phyloP scores from a whole-genome alignment of 352 stramenopile species.

The Chrysophaeum taylorii region DNA sequence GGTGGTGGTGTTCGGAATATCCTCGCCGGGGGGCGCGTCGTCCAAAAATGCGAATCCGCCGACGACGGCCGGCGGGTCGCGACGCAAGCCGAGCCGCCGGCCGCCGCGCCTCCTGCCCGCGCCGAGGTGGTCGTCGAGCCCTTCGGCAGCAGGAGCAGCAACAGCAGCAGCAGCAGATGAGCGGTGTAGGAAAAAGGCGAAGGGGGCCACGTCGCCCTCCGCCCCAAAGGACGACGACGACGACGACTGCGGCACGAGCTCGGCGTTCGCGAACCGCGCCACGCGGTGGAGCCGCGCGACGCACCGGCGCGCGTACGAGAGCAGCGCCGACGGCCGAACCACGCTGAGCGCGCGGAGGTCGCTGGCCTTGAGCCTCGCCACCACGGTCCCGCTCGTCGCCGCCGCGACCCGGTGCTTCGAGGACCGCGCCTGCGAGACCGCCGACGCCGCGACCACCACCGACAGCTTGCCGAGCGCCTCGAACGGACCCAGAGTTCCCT shows the following conservation, averaged over 20 bases:
- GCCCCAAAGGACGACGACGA: not conserved
- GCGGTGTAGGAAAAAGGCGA: too few species aligned
- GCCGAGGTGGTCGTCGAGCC: not conserved
- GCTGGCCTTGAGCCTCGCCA: not conserved
- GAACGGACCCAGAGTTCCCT: not conserved
- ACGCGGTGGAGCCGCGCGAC: constrained; percentile 4
- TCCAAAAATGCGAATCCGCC: not conserved
- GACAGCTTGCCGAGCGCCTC: constrained; percentile 9
- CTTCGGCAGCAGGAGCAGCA: not conserved
- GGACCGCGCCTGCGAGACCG: not conserved
- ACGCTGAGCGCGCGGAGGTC: not conserved
- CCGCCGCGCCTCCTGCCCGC: too few species aligned
- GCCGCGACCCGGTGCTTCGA: not conserved
- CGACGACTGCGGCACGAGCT: not conserved
- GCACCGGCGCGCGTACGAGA: not conserved
- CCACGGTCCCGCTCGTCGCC: not conserved
- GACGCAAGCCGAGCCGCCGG: not conserved
- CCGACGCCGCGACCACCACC: constrained; percentile 1
- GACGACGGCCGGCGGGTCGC: not conserved
- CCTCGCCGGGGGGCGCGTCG: not conserved
- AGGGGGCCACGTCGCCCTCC: not conserved
- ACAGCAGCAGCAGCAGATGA: too few species aligned
- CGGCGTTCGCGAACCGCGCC: constrained; percentile 3
- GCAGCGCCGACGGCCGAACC: not conserved
- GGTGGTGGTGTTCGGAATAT: too few species aligned